Percentiles rank a stretch among this genome's conserved stretches.
Conservation (phyloP, 1,284 basidiomycete species). For the Moniliophthora roreri region DNA sequence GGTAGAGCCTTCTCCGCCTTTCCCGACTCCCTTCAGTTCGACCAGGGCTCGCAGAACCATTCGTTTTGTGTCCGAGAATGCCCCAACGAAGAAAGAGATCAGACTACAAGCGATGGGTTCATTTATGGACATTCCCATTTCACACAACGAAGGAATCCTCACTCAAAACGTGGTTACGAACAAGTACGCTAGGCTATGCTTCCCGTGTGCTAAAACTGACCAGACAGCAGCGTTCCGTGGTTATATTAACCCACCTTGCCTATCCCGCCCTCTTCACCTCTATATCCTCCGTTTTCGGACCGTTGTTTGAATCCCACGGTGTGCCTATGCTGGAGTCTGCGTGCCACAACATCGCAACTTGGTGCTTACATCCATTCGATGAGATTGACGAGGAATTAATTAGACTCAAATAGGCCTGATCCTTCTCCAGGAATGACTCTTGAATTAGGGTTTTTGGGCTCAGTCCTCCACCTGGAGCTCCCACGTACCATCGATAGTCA, state of each 20-base stretch:
- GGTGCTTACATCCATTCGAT: conserved; percentile 49
- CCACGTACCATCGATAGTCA: conserved; percentile 72
- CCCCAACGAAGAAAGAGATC: conserved; percentile 31
- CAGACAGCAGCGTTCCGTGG: conserved; percentile 71
- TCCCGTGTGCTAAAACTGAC: conserved; percentile 9
- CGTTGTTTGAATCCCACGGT: conserved; percentile 74
- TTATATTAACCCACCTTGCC: conserved; percentile 82
- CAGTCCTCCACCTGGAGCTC: conserved; percentile 70
- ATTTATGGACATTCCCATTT: conserved; percentile 87
- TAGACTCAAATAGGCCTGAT: conserved; percentile 60
- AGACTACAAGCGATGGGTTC: conserved; percentile 57
- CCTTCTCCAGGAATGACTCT: conserved; percentile 61
- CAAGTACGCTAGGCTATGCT: conserved; percentile 55
- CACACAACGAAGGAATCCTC: conserved; percentile 67
- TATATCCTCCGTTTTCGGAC: conserved; percentile 71
- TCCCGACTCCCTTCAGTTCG: conserved; percentile 85
- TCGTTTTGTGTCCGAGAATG: conserved; percentile 70
- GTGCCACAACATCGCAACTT: conserved; percentile 82
- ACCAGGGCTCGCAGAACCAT: conserved; percentile 71
- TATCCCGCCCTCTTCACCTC: conserved; percentile 83
- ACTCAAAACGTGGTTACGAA: conserved; percentile 81
- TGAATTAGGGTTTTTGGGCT: conserved; percentile 81
- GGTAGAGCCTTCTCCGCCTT: conserved; percentile 90
- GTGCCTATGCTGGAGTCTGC: conserved; percentile 82
- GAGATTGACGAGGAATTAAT: neutral